Base-by-base conservation (phyloP, 306 rosid species). In the Aeschynomene evenia region DNA sequence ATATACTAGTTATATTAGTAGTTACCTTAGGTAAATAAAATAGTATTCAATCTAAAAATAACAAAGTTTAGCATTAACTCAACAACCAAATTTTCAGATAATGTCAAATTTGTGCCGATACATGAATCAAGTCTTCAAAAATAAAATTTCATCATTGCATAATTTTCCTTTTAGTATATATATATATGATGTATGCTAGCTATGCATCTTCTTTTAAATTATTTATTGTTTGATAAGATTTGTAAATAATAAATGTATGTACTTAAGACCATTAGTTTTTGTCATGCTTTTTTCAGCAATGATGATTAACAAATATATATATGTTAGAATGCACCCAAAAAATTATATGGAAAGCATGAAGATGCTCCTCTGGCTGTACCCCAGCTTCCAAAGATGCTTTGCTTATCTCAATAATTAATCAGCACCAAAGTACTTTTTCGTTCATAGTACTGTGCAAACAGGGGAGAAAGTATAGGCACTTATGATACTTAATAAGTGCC, bases 341-440 rank as follows among this genome's bases (percentile, higher is more conserved):
- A 28, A 28, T 28, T n/a, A 28, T 28, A 2, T 28, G 31, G 6
- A 28, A 77, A 70, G 69, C 71, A 31, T 10, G 9, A 57, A 64
- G 71, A 62, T 26, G 69, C 67, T 28, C 26, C 31, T 31, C 52
- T 65, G 77, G 72, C 73, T 70, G 63, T 70, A 63, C 40, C 56
- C 80, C 81, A 75, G 77, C 71, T 80, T 70, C 75, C 53, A 70
- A n/a, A 75, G 78, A 80, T 75, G 74, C 81, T 57, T 43, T 70
- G 63, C 43, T 69, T 39, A 58, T 78, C 71, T 45, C 8, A 45
- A 45, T 45, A 65, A 80, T 63, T 40, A 70, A 63, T 70, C 74
- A 56, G 65, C 74, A 57, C 48, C 40, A 56, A 71, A 71, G 71
- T 70, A 68, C 67, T 64, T 71, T 59, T 71, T 71, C 62, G 65